phyloP scores from a whole-genome alignment of 2,329 filamentous ascomycete genomes.

The Talaromyces sp. region DNA sequence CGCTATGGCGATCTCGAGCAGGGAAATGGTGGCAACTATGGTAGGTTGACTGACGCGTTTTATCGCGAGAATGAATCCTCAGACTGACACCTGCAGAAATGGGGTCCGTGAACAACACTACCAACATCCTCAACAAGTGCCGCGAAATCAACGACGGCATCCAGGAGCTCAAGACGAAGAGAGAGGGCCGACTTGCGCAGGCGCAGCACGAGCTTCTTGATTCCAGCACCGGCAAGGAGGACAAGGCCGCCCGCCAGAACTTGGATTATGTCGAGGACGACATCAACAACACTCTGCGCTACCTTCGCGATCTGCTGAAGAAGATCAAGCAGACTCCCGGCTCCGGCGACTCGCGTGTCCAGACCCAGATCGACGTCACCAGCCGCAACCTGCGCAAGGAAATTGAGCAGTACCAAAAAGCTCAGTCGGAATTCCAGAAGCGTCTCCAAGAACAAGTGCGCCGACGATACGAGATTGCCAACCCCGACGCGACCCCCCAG shows the following conservation, averaged over 20 bases:
- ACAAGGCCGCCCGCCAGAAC: conserved; percentile 60
- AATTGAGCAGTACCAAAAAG: conserved; percentile 74
- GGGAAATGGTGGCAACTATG: conserved; percentile 30
- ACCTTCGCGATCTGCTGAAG: conserved; percentile 72
- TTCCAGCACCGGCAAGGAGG: conserved; percentile 64
- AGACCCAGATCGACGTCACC: conserved; percentile 73
- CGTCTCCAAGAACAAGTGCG: conserved; percentile 77
- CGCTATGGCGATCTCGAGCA: conserved; percentile 26
- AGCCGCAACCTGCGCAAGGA: conserved; percentile 74
- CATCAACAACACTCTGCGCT: conserved; percentile 78
- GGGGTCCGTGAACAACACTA: conserved; percentile 39
- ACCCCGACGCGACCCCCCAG: conserved; percentile 70
- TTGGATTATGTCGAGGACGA: conserved; percentile 70
- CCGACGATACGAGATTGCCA: conserved; percentile 85
- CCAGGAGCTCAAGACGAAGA: conserved; percentile 64
- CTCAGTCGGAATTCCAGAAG: conserved; percentile 75
- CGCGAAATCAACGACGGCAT: conserved; percentile 73
- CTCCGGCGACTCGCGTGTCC: conserved; percentile 66
- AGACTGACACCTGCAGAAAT: conserved; percentile 33
- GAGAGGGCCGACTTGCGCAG: conserved; percentile 43
- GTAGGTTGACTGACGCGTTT: conserved; percentile 17
- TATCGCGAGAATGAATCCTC: neutral
- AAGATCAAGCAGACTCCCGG: conserved; percentile 77
- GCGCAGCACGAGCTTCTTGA: conserved; percentile 70
- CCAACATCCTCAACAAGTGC: conserved; percentile 79